Evolutionary conservation across 1,284 basidiomycete species (phyloP).

Genomic region (Cryptococcus sp.): DNA sequence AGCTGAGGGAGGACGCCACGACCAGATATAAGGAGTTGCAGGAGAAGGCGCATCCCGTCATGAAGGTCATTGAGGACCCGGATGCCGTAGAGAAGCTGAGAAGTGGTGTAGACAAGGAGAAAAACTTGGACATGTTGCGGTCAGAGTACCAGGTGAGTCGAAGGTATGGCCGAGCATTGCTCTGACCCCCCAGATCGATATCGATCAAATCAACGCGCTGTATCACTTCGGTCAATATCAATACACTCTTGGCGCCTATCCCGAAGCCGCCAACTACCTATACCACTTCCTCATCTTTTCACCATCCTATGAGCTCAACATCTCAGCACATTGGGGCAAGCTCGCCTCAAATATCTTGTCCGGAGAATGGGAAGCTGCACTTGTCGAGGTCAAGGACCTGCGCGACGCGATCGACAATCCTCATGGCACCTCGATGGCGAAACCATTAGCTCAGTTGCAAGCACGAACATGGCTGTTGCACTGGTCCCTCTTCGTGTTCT

Average conservation of each 20-base stretch:
- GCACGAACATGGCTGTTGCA: constrained; percentile 97
- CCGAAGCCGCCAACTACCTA: constrained; percentile 92
- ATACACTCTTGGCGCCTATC: constrained; percentile 96
- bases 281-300: constrained; percentile 98
- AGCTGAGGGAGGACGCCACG: constrained; percentile 76
- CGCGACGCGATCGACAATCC: constrained; percentile 82
- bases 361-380: constrained; percentile 90
- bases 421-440: constrained; percentile 57
- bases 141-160: constrained; percentile 82
- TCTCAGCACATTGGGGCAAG: constrained; percentile 97
- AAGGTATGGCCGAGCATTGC: neutral
- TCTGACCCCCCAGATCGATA: constrained; percentile 65
- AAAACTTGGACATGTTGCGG: constrained; percentile 91
- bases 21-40: constrained; percentile 80
- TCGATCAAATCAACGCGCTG: constrained; percentile 91
- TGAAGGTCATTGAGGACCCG: constrained; percentile 95
- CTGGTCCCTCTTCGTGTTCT: constrained; percentile 98
- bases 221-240: constrained; percentile 99
- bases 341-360: constrained; percentile 93
- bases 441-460: constrained; percentile 79
- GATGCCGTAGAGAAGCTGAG: constrained; percentile 77
- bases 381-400: constrained; percentile 90
- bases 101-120: constrained; percentile 84
- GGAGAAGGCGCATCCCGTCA: constrained; percentile 85
- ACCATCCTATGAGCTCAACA: constrained; percentile 84